phyloP scores from a whole-genome alignment of 768 basidiomycete species.

The Neoboletus subvelutipes region DNA sequence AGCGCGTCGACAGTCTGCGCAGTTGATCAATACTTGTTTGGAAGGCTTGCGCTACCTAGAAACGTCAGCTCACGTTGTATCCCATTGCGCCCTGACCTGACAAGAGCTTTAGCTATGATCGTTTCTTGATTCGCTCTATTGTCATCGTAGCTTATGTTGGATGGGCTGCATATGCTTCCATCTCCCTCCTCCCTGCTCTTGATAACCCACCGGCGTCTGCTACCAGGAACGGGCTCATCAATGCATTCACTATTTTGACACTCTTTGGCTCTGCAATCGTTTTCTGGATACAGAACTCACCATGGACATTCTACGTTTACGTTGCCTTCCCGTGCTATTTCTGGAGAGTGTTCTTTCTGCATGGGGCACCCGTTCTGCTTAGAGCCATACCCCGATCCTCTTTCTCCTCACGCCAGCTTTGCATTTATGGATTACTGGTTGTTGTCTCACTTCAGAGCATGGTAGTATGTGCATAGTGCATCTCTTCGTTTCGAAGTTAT shows the following conservation, averaged over 20 bases:
- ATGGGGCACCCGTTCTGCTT: constrained; percentile 21
- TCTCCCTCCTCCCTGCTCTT: constrained; percentile 52
- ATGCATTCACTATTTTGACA: constrained; percentile 28
- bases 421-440: constrained; percentile 34
- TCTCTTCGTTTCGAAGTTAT: background rate
- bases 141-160: constrained; percentile 73
- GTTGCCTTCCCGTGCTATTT: constrained; percentile 75
- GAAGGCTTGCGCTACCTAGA: constrained; percentile 75
- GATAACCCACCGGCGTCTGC: constrained; percentile 15
- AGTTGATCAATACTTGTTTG: constrained; percentile 54
- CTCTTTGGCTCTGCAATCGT: constrained; percentile 42
- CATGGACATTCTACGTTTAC: constrained; percentile 76
- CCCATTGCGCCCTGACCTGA: constrained; percentile 5
- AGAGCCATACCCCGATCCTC: constrained; percentile 19
- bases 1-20: constrained; percentile 48
- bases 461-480: constrained; percentile 59
- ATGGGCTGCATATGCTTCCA: constrained; percentile 69
- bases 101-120: constrained; percentile 55
- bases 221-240: constrained; percentile 9
- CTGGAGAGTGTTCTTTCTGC: constrained; percentile 57
- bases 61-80: constrained; percentile 39
- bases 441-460: constrained; percentile 57
- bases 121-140: constrained; percentile 64
- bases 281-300: constrained; percentile 64
- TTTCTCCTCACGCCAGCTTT: constrained; percentile 21